Conservation (phyloP, 2,329 filamentous ascomycete species). For the Penicillium sp. region DNA sequence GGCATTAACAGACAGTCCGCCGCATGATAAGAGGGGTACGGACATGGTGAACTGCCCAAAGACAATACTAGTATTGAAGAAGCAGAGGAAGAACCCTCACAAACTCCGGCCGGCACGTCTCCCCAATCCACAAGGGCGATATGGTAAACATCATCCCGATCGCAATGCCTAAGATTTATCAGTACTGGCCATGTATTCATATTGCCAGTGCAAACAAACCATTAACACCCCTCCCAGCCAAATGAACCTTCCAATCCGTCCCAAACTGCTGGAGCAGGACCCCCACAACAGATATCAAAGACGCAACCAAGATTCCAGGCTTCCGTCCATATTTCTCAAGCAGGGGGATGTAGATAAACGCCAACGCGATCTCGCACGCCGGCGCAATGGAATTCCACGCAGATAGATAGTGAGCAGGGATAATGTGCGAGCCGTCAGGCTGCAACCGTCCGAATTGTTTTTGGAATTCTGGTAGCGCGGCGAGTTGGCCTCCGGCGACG, state of each 20-base stretch:
- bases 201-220: not conserved
- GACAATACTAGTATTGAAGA: constrained; percentile 46
- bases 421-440: constrained; percentile 33
- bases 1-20: not conserved
- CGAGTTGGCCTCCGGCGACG: constrained; percentile 37
- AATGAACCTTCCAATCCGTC: constrained; percentile 33
- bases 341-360: constrained; percentile 32
- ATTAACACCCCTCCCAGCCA: constrained; percentile 30
- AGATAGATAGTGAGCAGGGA: constrained; percentile 36
- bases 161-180: constrained; percentile 29
- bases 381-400: constrained; percentile 38
- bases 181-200: not conserved
- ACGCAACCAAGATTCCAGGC: constrained; percentile 31
- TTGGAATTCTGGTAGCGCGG: constrained; percentile 34
- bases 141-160: constrained; percentile 46
- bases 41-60: constrained; percentile 37
- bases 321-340: constrained; percentile 41
- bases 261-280: constrained; percentile 37
- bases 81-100: constrained; percentile 45
- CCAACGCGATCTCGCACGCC: constrained; percentile 9
- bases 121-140: constrained; percentile 46
- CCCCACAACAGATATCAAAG: constrained; percentile 32
- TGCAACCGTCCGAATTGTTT: constrained; percentile 33
- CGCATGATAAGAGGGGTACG: not conserved
- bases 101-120: constrained; percentile 44